Evolutionary conservation across 805 yeast genomes (phyloP).

Genomic region (Sugiyamaella smithiae): DNA sequence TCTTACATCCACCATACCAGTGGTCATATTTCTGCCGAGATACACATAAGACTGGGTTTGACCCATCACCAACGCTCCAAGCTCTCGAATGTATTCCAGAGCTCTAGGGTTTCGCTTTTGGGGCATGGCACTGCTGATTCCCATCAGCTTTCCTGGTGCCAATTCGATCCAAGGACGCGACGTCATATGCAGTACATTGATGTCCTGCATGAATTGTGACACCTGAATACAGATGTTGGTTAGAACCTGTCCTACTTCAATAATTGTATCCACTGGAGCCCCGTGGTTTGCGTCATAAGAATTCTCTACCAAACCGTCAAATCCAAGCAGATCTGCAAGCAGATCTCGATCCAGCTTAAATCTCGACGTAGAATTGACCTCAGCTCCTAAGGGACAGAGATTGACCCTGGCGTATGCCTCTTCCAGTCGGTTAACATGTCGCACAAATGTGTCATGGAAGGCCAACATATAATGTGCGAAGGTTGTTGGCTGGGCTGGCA

Average conservation of each 20-base stretch:
- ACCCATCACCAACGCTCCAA: conserved; percentile 14
- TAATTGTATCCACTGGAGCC: conserved; percentile 14
- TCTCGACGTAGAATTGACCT: conserved; percentile 15
- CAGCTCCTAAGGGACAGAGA: conserved; percentile 13
- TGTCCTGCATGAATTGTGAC: conserved; percentile 17
- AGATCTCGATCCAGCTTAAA: conserved; percentile 14
- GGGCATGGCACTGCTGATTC: conserved; percentile 18
- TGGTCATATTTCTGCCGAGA: conserved; percentile 11
- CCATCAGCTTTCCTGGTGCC: conserved; percentile 15
- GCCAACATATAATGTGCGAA: conserved; percentile 17
- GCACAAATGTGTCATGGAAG: conserved; percentile 11
- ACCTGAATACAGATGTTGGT: conserved; percentile 12
- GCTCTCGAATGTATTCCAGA: conserved; percentile 14
- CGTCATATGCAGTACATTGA: conserved; percentile 15
- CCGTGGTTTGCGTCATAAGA: conserved; percentile 17
- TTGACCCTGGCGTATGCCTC: conserved; percentile 14
- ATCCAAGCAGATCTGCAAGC: conserved; percentile 12
- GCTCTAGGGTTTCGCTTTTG: conserved; percentile 17
- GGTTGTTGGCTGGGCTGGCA: conserved; percentile 17
- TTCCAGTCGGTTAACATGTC: conserved; percentile 12
- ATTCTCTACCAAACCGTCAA: conserved; percentile 17
- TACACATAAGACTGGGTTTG: conserved; percentile 8
- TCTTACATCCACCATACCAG: conserved; percentile 15
- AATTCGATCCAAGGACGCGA: conserved; percentile 17
- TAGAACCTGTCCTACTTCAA: conserved; percentile 10